Percentiles rank a stretch among this genome's conserved stretches.
Evolutionary conservation across 345 rosid genomes (phyloP).

Genomic region (Aurinia saxatilis): DNA sequence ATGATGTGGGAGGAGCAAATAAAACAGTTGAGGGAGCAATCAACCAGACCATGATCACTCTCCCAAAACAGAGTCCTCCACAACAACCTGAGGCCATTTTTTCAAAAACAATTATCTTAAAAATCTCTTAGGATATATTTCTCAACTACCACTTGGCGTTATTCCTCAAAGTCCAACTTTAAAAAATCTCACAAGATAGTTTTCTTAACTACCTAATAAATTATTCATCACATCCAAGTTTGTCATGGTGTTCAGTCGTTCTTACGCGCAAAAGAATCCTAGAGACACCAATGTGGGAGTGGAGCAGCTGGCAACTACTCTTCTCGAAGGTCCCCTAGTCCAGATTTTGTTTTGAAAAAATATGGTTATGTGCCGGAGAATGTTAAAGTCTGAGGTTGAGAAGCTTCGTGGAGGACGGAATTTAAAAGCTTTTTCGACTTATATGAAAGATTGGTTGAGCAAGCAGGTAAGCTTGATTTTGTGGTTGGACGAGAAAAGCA

Average conservation of each 20-base stretch:
- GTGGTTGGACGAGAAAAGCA: constrained; percentile 74
- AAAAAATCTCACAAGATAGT: no score
- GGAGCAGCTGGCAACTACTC: constrained; percentile 51
- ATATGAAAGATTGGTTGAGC: constrained; percentile 72
- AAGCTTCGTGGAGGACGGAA: constrained; percentile 65
- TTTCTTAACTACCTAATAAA: no score
- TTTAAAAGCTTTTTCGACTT: constrained; percentile 59
- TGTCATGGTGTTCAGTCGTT: no score
- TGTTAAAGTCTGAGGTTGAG: constrained; percentile 58
- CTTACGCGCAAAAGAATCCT: no score
- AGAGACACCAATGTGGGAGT: constrained; percentile 59
- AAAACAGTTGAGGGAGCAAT: constrained; percentile 46
- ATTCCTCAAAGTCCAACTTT: no score
- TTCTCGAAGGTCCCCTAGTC: constrained; percentile 68
- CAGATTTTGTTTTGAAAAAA: constrained; percentile 49
- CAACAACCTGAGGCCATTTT: no score
- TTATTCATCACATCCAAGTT: no score
- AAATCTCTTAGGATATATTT: no score
- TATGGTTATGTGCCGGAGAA: constrained; percentile 38
- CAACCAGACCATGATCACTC: constrained; percentile 47
- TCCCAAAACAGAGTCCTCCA: constrained; percentile 68
- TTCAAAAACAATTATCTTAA: no score
- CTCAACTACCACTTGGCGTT: no score
- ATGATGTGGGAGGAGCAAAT: constrained; percentile 38
- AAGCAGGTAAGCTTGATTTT: constrained; percentile 70